Evolutionary conservation across 164 flowering plant species (phyloP).

Genomic region (Saururus chinensis): DNA sequence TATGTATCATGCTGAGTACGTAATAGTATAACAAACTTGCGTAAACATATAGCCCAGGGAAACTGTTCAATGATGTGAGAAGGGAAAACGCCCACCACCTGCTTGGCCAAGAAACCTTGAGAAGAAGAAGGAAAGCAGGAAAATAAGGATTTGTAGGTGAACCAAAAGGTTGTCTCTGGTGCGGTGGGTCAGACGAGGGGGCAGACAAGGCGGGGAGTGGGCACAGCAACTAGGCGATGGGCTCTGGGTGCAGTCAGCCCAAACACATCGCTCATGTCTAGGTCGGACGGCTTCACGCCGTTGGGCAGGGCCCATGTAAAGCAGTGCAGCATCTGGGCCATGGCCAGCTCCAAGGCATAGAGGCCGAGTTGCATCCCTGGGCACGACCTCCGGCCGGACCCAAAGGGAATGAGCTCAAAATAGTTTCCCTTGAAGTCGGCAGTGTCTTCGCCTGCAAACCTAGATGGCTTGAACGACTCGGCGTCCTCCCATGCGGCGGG

Average conservation of each 20-base stretch:
- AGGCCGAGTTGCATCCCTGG: slow-evolving; percentile 81
- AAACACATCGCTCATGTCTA: slow-evolving; percentile 65
- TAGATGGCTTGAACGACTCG: slow-evolving; percentile 35
- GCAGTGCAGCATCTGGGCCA: slow-evolving; percentile 59
- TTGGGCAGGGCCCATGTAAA: slow-evolving; percentile 72
- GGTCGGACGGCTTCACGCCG: slow-evolving; percentile 72
- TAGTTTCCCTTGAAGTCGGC: background rate
- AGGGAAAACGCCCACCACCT: background rate
- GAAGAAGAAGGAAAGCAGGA: too few relatives aligned
- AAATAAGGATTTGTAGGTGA: too few relatives aligned
- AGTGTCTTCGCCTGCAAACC: slow-evolving; percentile 6
- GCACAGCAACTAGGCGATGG: slow-evolving; percentile 50
- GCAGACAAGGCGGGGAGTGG: slow-evolving; percentile 34
- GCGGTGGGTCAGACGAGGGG: slow-evolving; percentile 12
- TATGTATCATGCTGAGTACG: too few relatives aligned
- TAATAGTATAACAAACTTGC: too few relatives aligned
- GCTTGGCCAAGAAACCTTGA: too few relatives aligned
- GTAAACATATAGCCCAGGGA: background rate
- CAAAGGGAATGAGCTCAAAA: background rate
- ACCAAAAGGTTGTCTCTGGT: background rate
- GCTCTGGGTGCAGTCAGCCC: slow-evolving; percentile 76
- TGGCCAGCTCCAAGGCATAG: slow-evolving; percentile 48
- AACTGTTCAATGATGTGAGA: background rate
- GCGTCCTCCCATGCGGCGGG: slow-evolving; percentile 57
- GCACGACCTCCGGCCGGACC: slow-evolving; percentile 43